phyloP scores from a whole-genome alignment of 768 basidiomycete species.

The Termitomyces heimii region DNA sequence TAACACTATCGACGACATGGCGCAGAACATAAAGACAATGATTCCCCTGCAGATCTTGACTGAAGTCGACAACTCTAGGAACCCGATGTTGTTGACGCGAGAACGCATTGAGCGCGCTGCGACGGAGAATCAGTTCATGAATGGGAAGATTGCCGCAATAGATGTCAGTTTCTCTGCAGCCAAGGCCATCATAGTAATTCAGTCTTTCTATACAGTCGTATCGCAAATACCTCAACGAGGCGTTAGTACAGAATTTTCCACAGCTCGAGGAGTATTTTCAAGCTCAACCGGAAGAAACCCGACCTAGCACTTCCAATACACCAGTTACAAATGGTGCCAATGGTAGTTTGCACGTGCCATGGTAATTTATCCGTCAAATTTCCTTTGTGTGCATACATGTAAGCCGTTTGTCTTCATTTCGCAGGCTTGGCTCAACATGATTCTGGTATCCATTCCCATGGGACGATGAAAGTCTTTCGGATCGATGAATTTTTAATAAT shows the following conservation, averaged over 20 bases:
- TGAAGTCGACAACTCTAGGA: conserved; percentile 75
- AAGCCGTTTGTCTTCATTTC: neutral
- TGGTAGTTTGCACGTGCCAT: neutral
- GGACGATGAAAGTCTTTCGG: neutral
- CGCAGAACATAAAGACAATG: conserved; percentile 53
- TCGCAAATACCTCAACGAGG: conserved; percentile 59
- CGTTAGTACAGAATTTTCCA: conserved; percentile 66
- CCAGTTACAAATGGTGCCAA: neutral
- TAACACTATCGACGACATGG: conserved; percentile 60
- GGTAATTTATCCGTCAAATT: neutral
- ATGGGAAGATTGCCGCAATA: conserved; percentile 79
- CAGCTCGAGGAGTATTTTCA: conserved; percentile 42
- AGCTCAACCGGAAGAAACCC: conserved; percentile 8
- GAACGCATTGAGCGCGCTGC: conserved; percentile 79
- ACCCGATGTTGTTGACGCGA: conserved; percentile 77
- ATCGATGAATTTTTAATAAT: neutral
- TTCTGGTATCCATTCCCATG: neutral
- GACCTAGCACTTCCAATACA: neutral
- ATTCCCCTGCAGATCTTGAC: conserved; percentile 70
- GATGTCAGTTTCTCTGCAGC: conserved; percentile 36
- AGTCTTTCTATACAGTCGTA: conserved; percentile 48
- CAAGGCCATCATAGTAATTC: conserved; percentile 1
- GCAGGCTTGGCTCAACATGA: neutral
- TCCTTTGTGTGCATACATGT: neutral
- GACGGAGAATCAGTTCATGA: conserved; percentile 90